A percentile compares a stretch with the other conserved stretches of the same genome.
Conservation (phyloP, 805 yeast genomes). For the Blastobotrys robertii region DNA sequence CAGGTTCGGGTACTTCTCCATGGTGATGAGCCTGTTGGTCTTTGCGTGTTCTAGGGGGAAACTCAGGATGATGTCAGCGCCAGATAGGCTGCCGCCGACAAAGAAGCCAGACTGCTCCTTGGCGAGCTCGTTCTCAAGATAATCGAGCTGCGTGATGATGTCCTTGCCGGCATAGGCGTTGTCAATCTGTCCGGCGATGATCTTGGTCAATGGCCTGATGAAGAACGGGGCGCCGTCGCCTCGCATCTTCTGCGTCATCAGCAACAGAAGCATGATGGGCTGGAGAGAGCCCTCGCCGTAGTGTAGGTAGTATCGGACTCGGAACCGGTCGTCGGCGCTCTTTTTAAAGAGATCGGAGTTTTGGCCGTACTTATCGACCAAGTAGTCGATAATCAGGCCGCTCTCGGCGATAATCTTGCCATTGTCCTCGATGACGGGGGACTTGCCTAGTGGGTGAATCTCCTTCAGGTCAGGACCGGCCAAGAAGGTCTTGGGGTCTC, state of each 20-base stretch:
- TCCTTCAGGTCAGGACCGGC: slow-evolving; percentile 42
- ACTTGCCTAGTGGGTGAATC: slow-evolving; percentile 53
- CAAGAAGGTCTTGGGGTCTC: slow-evolving; percentile 38
- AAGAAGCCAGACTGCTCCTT: slow-evolving; percentile 43
- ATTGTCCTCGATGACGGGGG: slow-evolving; percentile 47
- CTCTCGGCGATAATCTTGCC: slow-evolving; percentile 44
- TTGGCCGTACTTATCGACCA: slow-evolving; percentile 42
- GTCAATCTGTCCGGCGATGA: slow-evolving; percentile 38
- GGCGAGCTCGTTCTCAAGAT: slow-evolving; percentile 33
- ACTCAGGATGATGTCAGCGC: slow-evolving; percentile 51
- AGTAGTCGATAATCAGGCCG: slow-evolving; percentile 46
- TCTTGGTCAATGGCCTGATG: slow-evolving; percentile 34
- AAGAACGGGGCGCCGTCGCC: slow-evolving; percentile 32
- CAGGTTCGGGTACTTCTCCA: too few relatives aligned
- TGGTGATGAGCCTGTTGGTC: too few relatives aligned
- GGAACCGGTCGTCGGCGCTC: slow-evolving; percentile 32
- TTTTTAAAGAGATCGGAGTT: slow-evolving; percentile 31
- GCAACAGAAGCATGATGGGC: slow-evolving; percentile 35
- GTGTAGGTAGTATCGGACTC: slow-evolving; percentile 36
- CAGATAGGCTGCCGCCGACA: slow-evolving; percentile 49
- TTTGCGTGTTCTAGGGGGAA: slow-evolving; percentile 31
- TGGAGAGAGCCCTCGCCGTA: slow-evolving; percentile 57
- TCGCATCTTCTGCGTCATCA: slow-evolving; percentile 26
- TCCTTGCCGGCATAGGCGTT: slow-evolving; percentile 42
- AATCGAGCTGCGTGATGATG: slow-evolving; percentile 30